Percentiles rank a stretch among this genome's conserved stretches.
These are phyloP conservation scores for Dictyostelium purpureum DNA, from an alignment of 78 protist species.

Conservation along the genomic window DNA sequence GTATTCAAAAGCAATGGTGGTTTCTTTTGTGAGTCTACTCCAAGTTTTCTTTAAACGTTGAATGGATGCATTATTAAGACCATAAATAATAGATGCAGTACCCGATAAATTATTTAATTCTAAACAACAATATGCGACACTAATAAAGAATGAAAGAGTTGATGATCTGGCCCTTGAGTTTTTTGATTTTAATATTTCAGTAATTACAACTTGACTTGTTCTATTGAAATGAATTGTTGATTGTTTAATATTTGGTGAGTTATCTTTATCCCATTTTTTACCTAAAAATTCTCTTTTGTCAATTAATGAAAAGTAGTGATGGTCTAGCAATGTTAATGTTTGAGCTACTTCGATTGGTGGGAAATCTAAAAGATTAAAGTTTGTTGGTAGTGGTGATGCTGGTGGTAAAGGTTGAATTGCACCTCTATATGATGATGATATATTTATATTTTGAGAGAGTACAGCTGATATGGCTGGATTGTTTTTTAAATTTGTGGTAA, in stretches of 20 bases:
- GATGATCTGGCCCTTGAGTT: constrained; percentile 29
- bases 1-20: constrained; percentile 34
- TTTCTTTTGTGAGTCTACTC: constrained; percentile 64
- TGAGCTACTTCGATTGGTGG: constrained; percentile 44
- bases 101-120: constrained; percentile 48
- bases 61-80: constrained; percentile 17
- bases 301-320: constrained; percentile 25
- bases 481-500: not conserved
- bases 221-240: constrained; percentile 51
- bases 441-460: not conserved
- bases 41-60: constrained; percentile 52
- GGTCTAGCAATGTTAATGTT: constrained; percentile 21
- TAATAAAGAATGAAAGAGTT: not conserved
- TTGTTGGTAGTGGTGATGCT: constrained; percentile 22
- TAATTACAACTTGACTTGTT: constrained; percentile 21
- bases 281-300: constrained; percentile 62
- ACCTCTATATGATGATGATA: not conserved
- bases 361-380: not conserved
- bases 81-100: constrained; percentile 69
- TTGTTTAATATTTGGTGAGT: constrained; percentile 61
- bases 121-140: constrained; percentile 42
- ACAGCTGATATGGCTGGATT: not conserved
- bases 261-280: constrained; percentile 48
- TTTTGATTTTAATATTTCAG: constrained; percentile 18
- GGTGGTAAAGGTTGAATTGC: not conserved